phyloP scores from a whole-genome alignment of 306 rosid species.

The Malus sieversii region DNA sequence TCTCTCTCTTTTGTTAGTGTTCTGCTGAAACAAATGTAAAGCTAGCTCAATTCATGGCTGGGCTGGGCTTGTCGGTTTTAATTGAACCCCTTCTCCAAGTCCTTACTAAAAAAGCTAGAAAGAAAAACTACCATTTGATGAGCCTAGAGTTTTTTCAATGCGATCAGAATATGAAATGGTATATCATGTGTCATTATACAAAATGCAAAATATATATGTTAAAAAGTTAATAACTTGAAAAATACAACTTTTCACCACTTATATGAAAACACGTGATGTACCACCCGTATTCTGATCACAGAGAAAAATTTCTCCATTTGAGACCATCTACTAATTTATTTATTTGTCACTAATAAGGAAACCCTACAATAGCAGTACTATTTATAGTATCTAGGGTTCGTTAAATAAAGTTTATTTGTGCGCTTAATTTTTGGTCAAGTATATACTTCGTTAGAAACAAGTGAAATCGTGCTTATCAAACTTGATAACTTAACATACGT shows the following conservation, averaged over 20 bases:
- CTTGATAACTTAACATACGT: background rate
- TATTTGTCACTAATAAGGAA: background rate
- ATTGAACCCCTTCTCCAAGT: background rate
- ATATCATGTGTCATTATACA: no score
- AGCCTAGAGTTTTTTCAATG: no score
- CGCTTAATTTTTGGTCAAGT: background rate
- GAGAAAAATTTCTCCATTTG: no score
- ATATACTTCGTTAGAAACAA: no score
- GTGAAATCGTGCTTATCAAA: background rate
- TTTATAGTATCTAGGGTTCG: background rate
- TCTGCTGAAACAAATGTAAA: no score
- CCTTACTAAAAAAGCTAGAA: background rate
- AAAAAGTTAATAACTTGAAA: no score
- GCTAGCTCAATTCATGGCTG: no score
- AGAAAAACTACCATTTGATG: background rate
- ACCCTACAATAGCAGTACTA: background rate
- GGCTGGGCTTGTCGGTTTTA: background rate
- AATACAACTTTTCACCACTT: no score
- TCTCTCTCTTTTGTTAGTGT: no score
- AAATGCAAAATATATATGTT: fast-evolving
- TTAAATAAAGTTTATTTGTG: background rate
- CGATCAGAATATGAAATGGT: fast-evolving
- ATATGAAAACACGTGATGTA: no score
- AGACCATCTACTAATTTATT: background rate
- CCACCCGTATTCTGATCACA: no score